Evolutionary conservation across 2,329 filamentous ascomycete genomes (phyloP).

Genomic region (Diaporthe velutina): DNA sequence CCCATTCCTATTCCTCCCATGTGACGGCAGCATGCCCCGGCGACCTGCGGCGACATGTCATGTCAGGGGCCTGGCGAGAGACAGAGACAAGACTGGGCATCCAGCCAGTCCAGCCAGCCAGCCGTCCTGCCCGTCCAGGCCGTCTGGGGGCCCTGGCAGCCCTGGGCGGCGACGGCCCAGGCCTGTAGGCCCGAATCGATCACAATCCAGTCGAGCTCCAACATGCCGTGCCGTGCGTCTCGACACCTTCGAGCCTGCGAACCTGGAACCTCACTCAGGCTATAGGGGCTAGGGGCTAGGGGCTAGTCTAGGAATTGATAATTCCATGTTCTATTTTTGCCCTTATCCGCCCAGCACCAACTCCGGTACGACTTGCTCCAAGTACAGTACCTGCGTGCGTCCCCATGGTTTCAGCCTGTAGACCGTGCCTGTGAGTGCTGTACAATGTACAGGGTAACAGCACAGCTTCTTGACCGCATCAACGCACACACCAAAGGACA

Average conservation of each 20-base stretch:
- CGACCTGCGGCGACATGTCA: neutral
- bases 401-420: constrained; percentile 14
- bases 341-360: constrained; percentile 4
- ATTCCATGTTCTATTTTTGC: constrained; percentile 31
- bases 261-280: neutral
- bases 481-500: neutral
- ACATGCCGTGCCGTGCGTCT: constrained; percentile 20
- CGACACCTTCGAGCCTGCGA: neutral
- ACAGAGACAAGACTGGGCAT: neutral
- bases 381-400: constrained; percentile 4
- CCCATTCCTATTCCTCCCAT: constrained; percentile 22
- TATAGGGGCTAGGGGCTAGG: neutral
- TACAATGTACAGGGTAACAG: neutral
- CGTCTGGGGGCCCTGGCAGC: neutral
- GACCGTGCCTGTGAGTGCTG: constrained; percentile 4
- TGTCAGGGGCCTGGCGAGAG: constrained; percentile 5
- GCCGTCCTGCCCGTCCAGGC: neutral
- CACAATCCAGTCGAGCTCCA: constrained; percentile 17
- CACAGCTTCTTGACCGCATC: neutral
- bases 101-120: neutral
- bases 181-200: constrained; percentile 17
- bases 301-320: constrained; percentile 15
- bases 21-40: constrained; percentile 10
- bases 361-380: neutral
- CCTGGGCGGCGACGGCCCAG: constrained; percentile 7